phyloP scores from a whole-genome alignment of 78 protist species.

The Dictyostelium citrinum region DNA sequence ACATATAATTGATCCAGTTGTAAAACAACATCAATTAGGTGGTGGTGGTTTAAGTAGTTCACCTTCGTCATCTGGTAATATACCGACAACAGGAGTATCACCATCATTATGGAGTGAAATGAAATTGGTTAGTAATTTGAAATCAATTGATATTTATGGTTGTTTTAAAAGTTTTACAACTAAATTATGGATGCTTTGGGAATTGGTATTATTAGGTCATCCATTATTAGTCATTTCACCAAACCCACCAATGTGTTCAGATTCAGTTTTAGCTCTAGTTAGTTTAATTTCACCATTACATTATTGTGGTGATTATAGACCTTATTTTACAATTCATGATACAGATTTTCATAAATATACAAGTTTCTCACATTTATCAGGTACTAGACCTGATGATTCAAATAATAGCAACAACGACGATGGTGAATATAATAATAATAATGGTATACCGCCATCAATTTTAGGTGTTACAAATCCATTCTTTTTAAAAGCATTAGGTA shows the following conservation, averaged over 20 bases:
- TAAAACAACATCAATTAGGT: background rate
- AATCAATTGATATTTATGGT: slow-evolving; percentile 58
- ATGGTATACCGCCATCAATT: slow-evolving; percentile 48
- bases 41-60: background rate
- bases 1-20: slow-evolving; percentile 58
- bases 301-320: slow-evolving; percentile 83
- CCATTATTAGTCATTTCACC: slow-evolving; percentile 80
- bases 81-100: background rate
- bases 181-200: slow-evolving; percentile 86
- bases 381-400: background rate
- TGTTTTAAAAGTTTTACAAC: slow-evolving; percentile 34
- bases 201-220: slow-evolving; percentile 75
- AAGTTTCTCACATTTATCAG: background rate
- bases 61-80: background rate
- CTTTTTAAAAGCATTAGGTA: slow-evolving; percentile 76
- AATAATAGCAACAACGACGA: background rate
- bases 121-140: slow-evolving; percentile 48
- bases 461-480: slow-evolving; percentile 88
- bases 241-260: slow-evolving; percentile 58
- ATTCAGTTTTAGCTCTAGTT: slow-evolving; percentile 77
- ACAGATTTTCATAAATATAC: slow-evolving; percentile 72
- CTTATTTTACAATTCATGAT: slow-evolving; percentile 88
- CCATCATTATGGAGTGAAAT: background rate
- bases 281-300: slow-evolving; percentile 69
- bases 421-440: background rate